Evolutionary conservation across 2,329 filamentous ascomycete species (phyloP).

Genomic region (Stachybotrys echinatus): DNA sequence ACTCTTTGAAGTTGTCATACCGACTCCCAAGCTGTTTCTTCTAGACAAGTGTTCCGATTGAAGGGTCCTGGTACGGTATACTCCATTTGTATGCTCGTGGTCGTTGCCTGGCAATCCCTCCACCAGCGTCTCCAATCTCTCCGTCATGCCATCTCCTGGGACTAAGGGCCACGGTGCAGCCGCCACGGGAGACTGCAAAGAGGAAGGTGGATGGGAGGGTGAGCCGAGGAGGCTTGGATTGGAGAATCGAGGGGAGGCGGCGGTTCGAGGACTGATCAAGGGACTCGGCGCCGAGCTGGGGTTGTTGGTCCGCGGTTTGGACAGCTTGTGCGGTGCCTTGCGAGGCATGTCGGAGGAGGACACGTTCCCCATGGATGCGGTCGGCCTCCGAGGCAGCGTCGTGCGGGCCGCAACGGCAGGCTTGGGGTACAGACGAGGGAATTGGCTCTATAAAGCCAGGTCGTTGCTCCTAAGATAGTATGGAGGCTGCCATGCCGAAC

Average conservation of each 20-base stretch:
- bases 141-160: neutral
- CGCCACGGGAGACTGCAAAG: neutral
- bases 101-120: slow-evolving; percentile 3
- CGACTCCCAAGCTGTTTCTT: neutral
- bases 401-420: neutral
- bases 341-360: slow-evolving; percentile 38
- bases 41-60: neutral
- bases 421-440: slow-evolving; percentile 3
- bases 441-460: neutral
- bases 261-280: slow-evolving; percentile 1
- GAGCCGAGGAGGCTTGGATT: slow-evolving; percentile 24
- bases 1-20: neutral
- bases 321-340: slow-evolving; percentile 41
- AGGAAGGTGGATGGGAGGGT: slow-evolving; percentile 3
- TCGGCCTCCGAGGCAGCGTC: slow-evolving; percentile 3
- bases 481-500: neutral
- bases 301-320: slow-evolving; percentile 40
- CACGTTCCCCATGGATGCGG: slow-evolving; percentile 42
- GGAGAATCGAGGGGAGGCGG: slow-evolving; percentile 18
- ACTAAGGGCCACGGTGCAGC: neutral
- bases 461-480: neutral
- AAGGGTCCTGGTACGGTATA: neutral
- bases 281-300: neutral
- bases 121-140: neutral
- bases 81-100: neutral